Conservation (phyloP, 305 asterid genomes). For the Solanum hybrid region DNA sequence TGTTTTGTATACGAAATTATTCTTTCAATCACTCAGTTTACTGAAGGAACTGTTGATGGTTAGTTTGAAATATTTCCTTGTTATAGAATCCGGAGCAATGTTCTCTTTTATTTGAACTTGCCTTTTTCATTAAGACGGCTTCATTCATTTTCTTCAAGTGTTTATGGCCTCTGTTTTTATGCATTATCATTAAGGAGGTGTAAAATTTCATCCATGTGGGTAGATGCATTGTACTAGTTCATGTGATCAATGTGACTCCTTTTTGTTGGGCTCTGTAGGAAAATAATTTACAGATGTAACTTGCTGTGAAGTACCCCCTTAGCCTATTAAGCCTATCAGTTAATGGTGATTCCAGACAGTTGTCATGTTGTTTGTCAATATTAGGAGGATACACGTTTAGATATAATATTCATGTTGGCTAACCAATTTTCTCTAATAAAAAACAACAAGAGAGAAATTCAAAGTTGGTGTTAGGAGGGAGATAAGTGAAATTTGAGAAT, state of each 20-base stretch:
- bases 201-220: not conserved
- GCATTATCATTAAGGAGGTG: not conserved
- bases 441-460: not conserved
- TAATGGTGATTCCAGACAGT: not conserved
- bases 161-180: not conserved
- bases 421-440: not conserved
- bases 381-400: not conserved
- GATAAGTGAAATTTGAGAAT: not conserved
- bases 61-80: not conserved
- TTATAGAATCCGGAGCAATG: not conserved
- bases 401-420: not conserved
- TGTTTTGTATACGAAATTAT: not conserved
- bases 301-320: not conserved
- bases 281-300: not conserved
- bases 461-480: not conserved
- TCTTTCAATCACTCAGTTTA: not conserved
- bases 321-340: not conserved
- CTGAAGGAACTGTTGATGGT: not conserved
- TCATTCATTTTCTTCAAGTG: conserved; percentile 1
- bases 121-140: not conserved
- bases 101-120: not conserved
- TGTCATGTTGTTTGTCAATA: not conserved
- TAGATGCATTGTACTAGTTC: not conserved
- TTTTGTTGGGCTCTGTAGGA: not conserved
- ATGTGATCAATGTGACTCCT: not conserved